Conservation (phyloP, 257 asterid species). For the Solanum ossicruentum region DNA sequence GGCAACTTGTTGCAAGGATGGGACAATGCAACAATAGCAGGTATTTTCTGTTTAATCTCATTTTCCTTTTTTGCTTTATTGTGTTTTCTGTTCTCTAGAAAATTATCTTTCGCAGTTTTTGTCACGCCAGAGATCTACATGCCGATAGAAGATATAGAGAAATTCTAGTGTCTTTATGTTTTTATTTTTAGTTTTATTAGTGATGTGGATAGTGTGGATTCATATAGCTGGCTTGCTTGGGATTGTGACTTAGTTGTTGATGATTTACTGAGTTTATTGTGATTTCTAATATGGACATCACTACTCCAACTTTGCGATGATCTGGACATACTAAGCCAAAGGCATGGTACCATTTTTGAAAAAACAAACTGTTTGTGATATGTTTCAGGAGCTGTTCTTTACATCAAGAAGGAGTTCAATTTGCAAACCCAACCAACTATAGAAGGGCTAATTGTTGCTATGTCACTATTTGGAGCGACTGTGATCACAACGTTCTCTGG, state of each 20-base stretch:
- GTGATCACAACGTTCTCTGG: constrained; percentile 83
- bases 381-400: constrained; percentile 72
- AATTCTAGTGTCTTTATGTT: neutral
- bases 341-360: neutral
- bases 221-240: neutral
- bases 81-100: neutral
- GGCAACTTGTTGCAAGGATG: constrained; percentile 96
- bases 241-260: neutral
- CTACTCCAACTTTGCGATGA: neutral
- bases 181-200: neutral
- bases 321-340: neutral
- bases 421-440: constrained; percentile 65
- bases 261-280: neutral
- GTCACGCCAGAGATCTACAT: neutral
- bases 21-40: constrained; percentile 99
- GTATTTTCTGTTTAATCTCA: constrained; percentile 12
- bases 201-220: neutral
- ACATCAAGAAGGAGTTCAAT: constrained; percentile 75
- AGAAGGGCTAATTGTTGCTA: constrained; percentile 91
- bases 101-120: neutral
- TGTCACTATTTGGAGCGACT: constrained; percentile 88
- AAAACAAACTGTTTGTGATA: neutral
- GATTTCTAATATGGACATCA: neutral
- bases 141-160: neutral
- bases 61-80: neutral